phyloP scores from a whole-genome alignment of 2,329 filamentous ascomycete genomes.

The Curvularia lunata region DNA sequence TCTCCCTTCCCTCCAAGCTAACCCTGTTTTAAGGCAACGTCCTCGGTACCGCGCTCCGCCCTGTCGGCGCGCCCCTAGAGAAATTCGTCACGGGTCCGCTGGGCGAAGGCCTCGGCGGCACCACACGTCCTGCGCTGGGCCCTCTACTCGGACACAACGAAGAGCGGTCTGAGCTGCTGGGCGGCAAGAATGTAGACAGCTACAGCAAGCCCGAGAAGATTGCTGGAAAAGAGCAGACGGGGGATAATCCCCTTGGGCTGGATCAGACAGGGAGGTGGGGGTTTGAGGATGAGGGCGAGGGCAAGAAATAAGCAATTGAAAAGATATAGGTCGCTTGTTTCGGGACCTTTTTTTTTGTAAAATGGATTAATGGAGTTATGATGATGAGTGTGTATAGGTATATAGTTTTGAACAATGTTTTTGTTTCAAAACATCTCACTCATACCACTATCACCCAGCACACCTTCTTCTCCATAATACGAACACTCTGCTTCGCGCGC shows the following conservation, averaged over 20 bases:
- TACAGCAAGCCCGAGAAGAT: slow-evolving; percentile 48
- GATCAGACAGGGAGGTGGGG: slow-evolving; percentile 48
- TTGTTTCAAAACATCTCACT: slow-evolving; percentile 44
- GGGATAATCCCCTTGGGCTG: slow-evolving; percentile 49
- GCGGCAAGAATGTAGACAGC: slow-evolving; percentile 50
- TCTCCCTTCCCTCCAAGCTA: no score
- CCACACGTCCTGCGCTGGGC: slow-evolving; percentile 45
- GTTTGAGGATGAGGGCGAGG: slow-evolving; percentile 43
- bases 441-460: slow-evolving; percentile 43
- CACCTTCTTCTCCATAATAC: slow-evolving; percentile 9
- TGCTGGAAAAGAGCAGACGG: slow-evolving; percentile 50
- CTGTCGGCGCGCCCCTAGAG: slow-evolving; percentile 48
- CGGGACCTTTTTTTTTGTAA: no score
- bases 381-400: neutral
- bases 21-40: slow-evolving; percentile 37
- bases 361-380: no score
- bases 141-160: slow-evolving; percentile 45
- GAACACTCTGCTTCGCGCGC: neutral
- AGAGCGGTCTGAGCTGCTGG: slow-evolving; percentile 46
- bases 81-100: slow-evolving; percentile 47
- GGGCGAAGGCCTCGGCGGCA: slow-evolving; percentile 45
- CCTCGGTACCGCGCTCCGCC: slow-evolving; percentile 48
- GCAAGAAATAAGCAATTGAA: no score
- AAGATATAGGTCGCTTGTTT: no score
- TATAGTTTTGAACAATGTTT: neutral